Evolutionary conservation across 257 asterid species (phyloP).

Genomic region (Striga asiatica): DNA sequence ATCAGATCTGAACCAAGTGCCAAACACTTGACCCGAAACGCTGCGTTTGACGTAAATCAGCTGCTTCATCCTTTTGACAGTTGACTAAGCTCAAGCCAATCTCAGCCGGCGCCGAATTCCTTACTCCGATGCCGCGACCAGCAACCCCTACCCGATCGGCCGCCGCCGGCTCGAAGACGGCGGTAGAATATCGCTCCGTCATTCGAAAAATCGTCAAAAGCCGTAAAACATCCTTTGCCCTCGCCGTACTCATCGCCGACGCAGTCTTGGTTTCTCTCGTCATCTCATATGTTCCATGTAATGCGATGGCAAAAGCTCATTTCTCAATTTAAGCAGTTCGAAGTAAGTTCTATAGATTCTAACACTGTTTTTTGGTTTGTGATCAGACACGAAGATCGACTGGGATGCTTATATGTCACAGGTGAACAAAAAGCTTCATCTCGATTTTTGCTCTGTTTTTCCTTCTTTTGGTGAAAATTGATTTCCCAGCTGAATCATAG

Average conservation of each 20-base stretch:
- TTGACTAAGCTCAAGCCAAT: neutral
- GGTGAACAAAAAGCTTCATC: slow-evolving; percentile 26
- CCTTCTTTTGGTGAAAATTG: too few relatives aligned
- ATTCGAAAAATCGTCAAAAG: slow-evolving; percentile 16
- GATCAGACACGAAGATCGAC: slow-evolving; percentile 89
- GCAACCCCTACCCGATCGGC: slow-evolving; percentile 31
- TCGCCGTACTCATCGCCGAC: slow-evolving; percentile 54
- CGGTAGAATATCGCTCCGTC: slow-evolving; percentile 10
- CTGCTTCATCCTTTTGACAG: neutral
- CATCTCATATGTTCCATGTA: slow-evolving; percentile 82
- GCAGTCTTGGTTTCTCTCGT: slow-evolving; percentile 55
- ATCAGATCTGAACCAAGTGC: neutral
- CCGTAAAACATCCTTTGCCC: slow-evolving; percentile 34
- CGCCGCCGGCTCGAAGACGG: slow-evolving; percentile 18
- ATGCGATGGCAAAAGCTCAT: slow-evolving; percentile 1
- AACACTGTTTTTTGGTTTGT: neutral
- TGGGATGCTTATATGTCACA: slow-evolving; percentile 99
- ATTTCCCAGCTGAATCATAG: neutral
- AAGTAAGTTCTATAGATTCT: neutral
- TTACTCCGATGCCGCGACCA: slow-evolving; percentile 29
- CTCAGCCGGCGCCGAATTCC: slow-evolving; percentile 15
- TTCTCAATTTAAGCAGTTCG: neutral
- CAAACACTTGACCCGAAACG: slow-evolving; percentile 13
- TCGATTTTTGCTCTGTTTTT: neutral
- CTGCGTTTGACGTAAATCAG: slow-evolving; percentile 17